Percentiles rank a stretch among this genome's conserved stretches.
Conservation (phyloP, 2,329 filamentous ascomycete species). For the Macroventuria anomochaeta region DNA sequence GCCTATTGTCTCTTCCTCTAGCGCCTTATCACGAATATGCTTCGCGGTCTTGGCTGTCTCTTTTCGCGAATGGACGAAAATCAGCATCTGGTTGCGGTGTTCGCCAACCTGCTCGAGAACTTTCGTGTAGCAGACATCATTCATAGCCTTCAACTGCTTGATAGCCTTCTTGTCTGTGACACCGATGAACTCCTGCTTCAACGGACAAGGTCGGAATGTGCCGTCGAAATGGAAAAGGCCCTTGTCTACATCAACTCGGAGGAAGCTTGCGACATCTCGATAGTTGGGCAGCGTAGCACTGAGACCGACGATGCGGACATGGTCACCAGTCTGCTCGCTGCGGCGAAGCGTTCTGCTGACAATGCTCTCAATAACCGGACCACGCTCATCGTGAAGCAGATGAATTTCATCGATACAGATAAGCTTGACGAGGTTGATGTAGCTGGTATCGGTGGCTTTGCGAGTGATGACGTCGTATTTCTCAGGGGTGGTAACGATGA, state of each 20-base stretch:
- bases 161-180: conserved; percentile 98
- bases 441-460: conserved; percentile 95
- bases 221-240: conserved; percentile 97
- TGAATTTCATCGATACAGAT: conserved; percentile 99
- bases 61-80: conserved; percentile 97
- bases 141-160: conserved; percentile 99
- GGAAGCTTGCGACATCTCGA: conserved; percentile 91
- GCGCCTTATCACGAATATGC: conserved; percentile 93
- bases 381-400: conserved; percentile 94
- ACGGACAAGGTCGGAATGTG: conserved; percentile 88
- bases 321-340: conserved; percentile 91
- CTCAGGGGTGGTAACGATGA: conserved; percentile 97
- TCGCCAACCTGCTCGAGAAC: conserved; percentile 94
- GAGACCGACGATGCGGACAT: conserved; percentile 87
- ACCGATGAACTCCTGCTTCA: conserved; percentile 96
- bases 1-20: conserved; percentile 97
- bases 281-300: conserved; percentile 97
- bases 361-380: conserved; percentile 95
- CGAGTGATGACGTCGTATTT: conserved; percentile 99
- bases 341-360: conserved; percentile 92
- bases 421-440: conserved; percentile 94
- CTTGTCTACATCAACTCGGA: conserved; percentile 84
- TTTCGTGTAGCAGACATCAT: conserved; percentile 97
- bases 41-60: conserved; percentile 97
- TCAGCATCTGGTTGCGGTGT: conserved; percentile 95